Base-by-base conservation (phyloP, 345 rosid genomes). In the Lepidium sativum region DNA sequence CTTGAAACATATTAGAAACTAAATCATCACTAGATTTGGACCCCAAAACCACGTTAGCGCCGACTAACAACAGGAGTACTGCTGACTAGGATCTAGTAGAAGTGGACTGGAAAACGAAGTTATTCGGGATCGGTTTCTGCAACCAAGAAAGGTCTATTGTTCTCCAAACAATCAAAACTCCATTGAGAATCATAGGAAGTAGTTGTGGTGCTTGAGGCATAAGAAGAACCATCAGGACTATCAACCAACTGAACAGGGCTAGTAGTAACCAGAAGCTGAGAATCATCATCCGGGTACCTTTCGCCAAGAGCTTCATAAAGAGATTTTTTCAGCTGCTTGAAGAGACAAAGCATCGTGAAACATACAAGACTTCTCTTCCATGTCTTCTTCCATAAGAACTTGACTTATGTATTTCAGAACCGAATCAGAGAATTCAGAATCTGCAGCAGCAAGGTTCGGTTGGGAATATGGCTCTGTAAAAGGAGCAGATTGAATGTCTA, bases 331-430 rank as follows among this genome's bases (percentile, higher is more conserved):
- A 14, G 95, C 85, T 25, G 87, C 85, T 79, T 81, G 85, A 31
- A 91, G 89, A 77, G 83, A 89, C 55, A 83, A 75, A 16, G 87
- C 77, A 56, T 86, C 87, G 14, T 77, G 82, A 63, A 86, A 80
- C 84, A 78, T 79, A 60, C 75, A 75, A 16, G 88, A 70, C 60
- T 80, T 80, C 33, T 80, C 88, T 12, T 78, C 87, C 71, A 77
- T 78, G 74, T 83, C 82, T 50, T 90, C 95, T 67, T 91, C 89
- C 91, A 87, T 81, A 35, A 91, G 91, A 15, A 87, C 84, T 76
- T 80, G 84, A 31, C 76, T 86, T 47, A 83, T 83, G 82, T 87
- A 87, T 12, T 70, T 71, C 42, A 90, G 65, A 69, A 83, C 83
- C 8, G 78, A 72, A 47, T 84, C 83, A 2, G 87, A 78, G 60